Evolutionary conservation across 2,329 filamentous ascomycete species (phyloP).

Genomic region (Aspergillus ibericus): DNA sequence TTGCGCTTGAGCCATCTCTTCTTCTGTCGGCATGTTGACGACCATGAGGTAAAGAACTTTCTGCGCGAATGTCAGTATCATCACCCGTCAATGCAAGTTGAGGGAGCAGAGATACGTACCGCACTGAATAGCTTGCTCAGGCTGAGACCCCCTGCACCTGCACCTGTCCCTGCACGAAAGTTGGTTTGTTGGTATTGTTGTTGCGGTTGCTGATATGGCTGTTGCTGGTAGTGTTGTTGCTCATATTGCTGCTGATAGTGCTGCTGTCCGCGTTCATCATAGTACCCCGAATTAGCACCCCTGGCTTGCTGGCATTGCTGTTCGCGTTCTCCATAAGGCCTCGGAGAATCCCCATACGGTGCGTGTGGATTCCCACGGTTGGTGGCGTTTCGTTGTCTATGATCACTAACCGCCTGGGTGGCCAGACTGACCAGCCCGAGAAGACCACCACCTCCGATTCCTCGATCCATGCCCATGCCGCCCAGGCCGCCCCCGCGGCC

Average conservation of each 20-base stretch:
- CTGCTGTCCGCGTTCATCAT: not conserved
- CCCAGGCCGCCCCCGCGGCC: not conserved
- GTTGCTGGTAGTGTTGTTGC: not conserved
- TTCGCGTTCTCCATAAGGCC: not conserved
- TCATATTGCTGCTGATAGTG: not conserved
- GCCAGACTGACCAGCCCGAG: slow-evolving; percentile 2
- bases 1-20: slow-evolving; percentile 10
- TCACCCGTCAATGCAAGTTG: too few species aligned
- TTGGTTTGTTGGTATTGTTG: not conserved
- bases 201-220: not conserved
- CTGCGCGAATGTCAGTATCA: not conserved
- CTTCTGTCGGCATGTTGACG: slow-evolving; percentile 12
- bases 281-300: not conserved
- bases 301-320: not conserved
- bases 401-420: not conserved
- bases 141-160: not conserved
- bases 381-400: not conserved
- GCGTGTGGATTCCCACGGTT: not conserved
- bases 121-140: not conserved
- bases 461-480: not conserved
- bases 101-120: not conserved
- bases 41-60: slow-evolving; percentile 12
- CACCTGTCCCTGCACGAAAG: not conserved
- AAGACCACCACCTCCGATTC: not conserved
- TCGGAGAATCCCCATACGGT: not conserved